phyloP scores from a whole-genome alignment of 2,329 filamentous ascomycete species.

The Alternaria sp. region DNA sequence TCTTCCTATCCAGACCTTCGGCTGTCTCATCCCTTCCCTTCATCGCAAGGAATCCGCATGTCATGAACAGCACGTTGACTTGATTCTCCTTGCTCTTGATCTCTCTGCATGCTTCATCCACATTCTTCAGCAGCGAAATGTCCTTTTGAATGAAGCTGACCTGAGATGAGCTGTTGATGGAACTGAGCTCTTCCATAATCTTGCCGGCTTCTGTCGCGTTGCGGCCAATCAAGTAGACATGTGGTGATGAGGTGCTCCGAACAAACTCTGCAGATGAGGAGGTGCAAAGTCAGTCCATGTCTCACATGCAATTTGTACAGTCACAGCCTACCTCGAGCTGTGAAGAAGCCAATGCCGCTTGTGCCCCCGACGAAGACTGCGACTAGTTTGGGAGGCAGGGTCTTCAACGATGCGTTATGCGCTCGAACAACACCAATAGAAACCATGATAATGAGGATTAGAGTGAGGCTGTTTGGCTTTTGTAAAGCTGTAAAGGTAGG shows the following conservation, averaged over 20 bases:
- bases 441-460: constrained; percentile 28
- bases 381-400: constrained; percentile 37
- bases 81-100: constrained; percentile 61
- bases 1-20: constrained; percentile 50
- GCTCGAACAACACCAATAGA: constrained; percentile 34
- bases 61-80: constrained; percentile 66
- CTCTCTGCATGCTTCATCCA: constrained; percentile 57
- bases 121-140: constrained; percentile 52
- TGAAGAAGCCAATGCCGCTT: constrained; percentile 56
- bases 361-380: constrained; percentile 55
- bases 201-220: constrained; percentile 49
- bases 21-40: constrained; percentile 50
- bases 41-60: constrained; percentile 58
- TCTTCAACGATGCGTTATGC: constrained; percentile 39
- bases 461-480: neutral
- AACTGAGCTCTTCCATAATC: constrained; percentile 50
- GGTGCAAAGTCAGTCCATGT: neutral
- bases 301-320: neutral
- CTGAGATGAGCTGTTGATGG: constrained; percentile 51
- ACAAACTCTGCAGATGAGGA: constrained; percentile 39
- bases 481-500: neutral
- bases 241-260: constrained; percentile 49
- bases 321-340: constrained; percentile 42
- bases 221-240: constrained; percentile 57
- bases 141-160: constrained; percentile 55